Conservation (phyloP, 805 yeast genomes). For the Wickerhamomyces mucosus region DNA sequence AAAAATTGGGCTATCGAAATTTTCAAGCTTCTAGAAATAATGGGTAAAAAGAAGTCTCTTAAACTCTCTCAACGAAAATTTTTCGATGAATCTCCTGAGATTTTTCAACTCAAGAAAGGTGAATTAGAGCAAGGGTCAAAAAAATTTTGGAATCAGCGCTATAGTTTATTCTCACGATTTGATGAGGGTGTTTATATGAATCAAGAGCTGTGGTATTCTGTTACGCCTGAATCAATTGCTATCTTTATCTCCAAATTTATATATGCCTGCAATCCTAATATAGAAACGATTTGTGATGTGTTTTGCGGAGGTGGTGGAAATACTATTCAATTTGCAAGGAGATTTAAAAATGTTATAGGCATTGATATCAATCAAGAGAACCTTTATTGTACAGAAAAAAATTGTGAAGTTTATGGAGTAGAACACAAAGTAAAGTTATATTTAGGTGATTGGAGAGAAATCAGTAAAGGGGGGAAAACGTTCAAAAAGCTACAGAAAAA, state of each 20-base stretch:
- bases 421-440: constrained; percentile 37
- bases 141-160: constrained; percentile 50
- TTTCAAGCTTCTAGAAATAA: too few relatives aligned
- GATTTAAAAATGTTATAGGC: constrained; percentile 48
- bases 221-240: constrained; percentile 76
- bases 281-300: constrained; percentile 46
- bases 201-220: constrained; percentile 75
- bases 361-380: constrained; percentile 53
- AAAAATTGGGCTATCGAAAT: too few relatives aligned
- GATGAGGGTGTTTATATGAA: constrained; percentile 65
- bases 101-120: not conserved
- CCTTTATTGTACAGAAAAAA: constrained; percentile 56
- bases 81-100: not conserved
- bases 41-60: too few relatives aligned
- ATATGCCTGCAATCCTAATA: constrained; percentile 39
- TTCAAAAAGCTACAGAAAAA: constrained; percentile 3
- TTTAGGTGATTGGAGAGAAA: constrained; percentile 36
- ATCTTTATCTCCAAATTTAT: constrained; percentile 45
- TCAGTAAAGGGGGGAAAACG: constrained; percentile 11
- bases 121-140: constrained; percentile 3
- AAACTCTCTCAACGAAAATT: not conserved
- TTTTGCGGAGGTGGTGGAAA: constrained; percentile 91
- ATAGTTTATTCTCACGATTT: constrained; percentile 47
- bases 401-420: constrained; percentile 56
- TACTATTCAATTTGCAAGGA: constrained; percentile 60